phyloP scores from a whole-genome alignment of 139 green algal species.

The Gonium pectorale region DNA sequence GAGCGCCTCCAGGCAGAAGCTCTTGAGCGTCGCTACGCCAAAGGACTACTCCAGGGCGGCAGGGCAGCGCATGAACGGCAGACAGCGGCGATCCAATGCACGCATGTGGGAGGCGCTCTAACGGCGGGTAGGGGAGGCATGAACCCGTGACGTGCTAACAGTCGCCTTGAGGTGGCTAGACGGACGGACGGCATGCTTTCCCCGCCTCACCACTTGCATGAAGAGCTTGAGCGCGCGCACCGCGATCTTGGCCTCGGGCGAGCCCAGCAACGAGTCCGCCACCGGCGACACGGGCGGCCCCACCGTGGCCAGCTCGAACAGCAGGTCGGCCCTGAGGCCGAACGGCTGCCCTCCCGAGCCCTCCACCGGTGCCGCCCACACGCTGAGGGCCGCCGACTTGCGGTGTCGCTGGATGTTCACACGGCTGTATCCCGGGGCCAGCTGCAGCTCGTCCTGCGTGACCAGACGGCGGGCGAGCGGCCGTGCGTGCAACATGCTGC shows the following conservation, averaged over 20 bases:
- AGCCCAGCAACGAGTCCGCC: not conserved
- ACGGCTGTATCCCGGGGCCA: too few species aligned
- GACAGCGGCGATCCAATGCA: too few species aligned
- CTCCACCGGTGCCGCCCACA: not conserved
- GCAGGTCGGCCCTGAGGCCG: not conserved
- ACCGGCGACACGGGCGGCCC: not conserved
- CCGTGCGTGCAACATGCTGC: too few species aligned
- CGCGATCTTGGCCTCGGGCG: not conserved
- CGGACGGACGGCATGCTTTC: too few species aligned
- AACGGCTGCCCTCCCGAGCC: not conserved
- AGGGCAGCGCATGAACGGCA: too few species aligned
- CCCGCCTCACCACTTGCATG: not conserved
- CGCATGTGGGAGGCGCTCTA: too few species aligned
- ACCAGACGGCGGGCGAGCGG: too few species aligned
- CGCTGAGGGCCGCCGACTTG: not conserved
- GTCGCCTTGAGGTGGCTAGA: too few species aligned
- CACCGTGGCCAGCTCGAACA: slow-evolving; percentile 15
- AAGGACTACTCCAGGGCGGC: too few species aligned
- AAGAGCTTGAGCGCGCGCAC: slow-evolving; percentile 5
- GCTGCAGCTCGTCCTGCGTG: too few species aligned
- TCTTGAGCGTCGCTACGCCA: not conserved
- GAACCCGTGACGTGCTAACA: too few species aligned
- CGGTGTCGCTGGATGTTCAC: not conserved
- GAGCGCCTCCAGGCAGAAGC: not conserved
- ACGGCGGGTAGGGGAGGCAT: too few species aligned